Evolutionary conservation across 1,284 basidiomycete genomes (phyloP).

Genomic region (Bjerkandera adusta): DNA sequence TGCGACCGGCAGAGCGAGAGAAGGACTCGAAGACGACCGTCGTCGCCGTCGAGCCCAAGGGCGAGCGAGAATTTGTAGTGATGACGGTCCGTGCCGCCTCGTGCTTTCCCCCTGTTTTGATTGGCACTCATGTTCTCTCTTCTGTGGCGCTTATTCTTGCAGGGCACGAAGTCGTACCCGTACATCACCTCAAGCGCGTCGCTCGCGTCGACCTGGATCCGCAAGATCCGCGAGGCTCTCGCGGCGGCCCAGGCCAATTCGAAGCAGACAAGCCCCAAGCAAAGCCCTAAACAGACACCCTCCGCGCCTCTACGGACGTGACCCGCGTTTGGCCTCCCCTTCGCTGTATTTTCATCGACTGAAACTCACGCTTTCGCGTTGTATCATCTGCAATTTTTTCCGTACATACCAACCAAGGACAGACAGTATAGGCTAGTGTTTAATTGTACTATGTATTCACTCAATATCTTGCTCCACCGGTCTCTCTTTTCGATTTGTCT

Average conservation of each 20-base stretch:
- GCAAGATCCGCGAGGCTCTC: constrained; percentile 45
- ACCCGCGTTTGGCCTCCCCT: neutral
- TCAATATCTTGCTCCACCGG: too few species aligned
- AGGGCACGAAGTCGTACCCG: constrained; percentile 54
- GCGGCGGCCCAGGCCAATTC: constrained; percentile 9
- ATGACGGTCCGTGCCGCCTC: constrained; percentile 46
- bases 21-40: constrained; percentile 34
- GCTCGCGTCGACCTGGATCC: constrained; percentile 46
- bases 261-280: neutral
- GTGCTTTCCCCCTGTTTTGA: constrained; percentile 8
- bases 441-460: constrained; percentile 10
- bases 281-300: neutral
- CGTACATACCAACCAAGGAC: neutral
- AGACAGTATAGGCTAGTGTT: constrained; percentile 4
- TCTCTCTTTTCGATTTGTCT: too few species aligned
- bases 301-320: constrained; percentile 2
- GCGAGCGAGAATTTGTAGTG: constrained; percentile 61
- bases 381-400: neutral
- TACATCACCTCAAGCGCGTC: constrained; percentile 44
- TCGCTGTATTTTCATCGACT: neutral
- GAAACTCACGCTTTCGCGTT: neutral
- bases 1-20: constrained; percentile 28
- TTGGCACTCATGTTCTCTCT: too few species aligned
- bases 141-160: constrained; percentile 5
- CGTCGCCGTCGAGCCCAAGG: constrained; percentile 48